Percentiles rank a stretch among this genome's conserved stretches.
These are phyloP conservation scores for Cladorrhinum samala DNA, from an alignment of 495 filamentous ascomycete genomes.

Conservation along the genomic window DNA sequence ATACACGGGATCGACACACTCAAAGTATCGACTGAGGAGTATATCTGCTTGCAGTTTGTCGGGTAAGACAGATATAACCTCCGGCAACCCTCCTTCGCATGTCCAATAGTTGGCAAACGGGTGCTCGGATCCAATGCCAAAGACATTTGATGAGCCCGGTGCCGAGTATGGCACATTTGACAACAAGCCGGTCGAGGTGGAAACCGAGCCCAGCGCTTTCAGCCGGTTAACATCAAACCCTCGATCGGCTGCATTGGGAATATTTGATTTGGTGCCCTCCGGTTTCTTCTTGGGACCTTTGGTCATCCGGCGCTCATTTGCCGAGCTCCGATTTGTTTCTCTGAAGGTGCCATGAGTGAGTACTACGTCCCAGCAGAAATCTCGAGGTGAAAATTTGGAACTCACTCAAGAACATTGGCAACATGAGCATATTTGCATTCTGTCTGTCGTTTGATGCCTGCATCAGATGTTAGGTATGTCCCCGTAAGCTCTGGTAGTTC, in stretches of 20 bases:
- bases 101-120: slow-evolving; percentile 76
- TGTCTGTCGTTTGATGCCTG: slow-evolving; percentile 61
- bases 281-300: slow-evolving; percentile 48
- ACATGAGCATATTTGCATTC: slow-evolving; percentile 62
- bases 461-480: background rate
- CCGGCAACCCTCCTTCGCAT: slow-evolving; percentile 60
- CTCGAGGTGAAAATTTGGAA: slow-evolving; percentile 4
- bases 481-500: background rate
- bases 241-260: slow-evolving; percentile 44
- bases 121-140: slow-evolving; percentile 60
- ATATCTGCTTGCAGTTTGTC: slow-evolving; percentile 67
- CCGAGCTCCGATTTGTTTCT: slow-evolving; percentile 42
- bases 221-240: slow-evolving; percentile 33
- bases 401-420: slow-evolving; percentile 63
- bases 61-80: slow-evolving; percentile 64
- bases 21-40: slow-evolving; percentile 61
- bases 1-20: slow-evolving; percentile 68
- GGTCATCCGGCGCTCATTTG: slow-evolving; percentile 51
- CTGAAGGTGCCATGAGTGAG: slow-evolving; percentile 20
- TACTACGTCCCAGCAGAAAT: background rate
- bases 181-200: slow-evolving; percentile 52
- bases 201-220: slow-evolving; percentile 35
- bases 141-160: slow-evolving; percentile 58
- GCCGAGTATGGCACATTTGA: slow-evolving; percentile 62
- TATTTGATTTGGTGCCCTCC: slow-evolving; percentile 17